Evolutionary conservation across 352 stramenopile species (phyloP).

Genomic region (Pythium volutum): DNA sequence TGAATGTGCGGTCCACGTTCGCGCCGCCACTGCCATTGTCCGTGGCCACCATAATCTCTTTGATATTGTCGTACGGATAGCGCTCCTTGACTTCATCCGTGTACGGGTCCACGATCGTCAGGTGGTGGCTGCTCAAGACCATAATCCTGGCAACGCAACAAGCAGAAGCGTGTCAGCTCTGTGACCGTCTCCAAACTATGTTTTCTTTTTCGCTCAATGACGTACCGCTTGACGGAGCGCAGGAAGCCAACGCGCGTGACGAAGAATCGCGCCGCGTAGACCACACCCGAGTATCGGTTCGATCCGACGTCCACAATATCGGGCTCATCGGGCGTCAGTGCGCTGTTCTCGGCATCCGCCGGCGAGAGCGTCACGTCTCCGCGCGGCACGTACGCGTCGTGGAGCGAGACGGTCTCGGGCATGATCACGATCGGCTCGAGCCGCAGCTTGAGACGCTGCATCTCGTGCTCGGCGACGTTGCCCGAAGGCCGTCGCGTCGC

Average conservation of each 20-base stretch:
- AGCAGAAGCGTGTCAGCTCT: not conserved
- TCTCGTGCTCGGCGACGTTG: conserved; percentile 35
- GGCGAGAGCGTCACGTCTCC: conserved; percentile 58
- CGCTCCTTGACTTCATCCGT: conserved; percentile 85
- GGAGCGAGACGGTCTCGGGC: conserved; percentile 43
- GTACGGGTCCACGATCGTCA: conserved; percentile 84
- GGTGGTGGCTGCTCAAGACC: conserved; percentile 74
- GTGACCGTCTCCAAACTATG: not conserved
- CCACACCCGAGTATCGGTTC: conserved; percentile 79
- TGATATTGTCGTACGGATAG: conserved; percentile 87
- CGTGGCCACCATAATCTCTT: conserved; percentile 78
- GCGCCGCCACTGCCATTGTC: conserved; percentile 55
- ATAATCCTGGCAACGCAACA: conserved; percentile 57
- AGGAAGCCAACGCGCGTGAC: conserved; percentile 82
- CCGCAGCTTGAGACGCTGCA: conserved; percentile 60
- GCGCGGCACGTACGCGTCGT: conserved; percentile 64
- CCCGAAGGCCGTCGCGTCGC: conserved; percentile 26
- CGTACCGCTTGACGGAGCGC: conserved; percentile 61
- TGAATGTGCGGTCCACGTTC: conserved; percentile 74
- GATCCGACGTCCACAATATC: conserved; percentile 43
- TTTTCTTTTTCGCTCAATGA: not conserved
- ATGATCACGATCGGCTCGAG: conserved; percentile 59
- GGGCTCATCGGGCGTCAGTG: conserved; percentile 34
- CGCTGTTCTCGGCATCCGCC: conserved; percentile 43
- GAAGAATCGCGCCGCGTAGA: conserved; percentile 85